Evolutionary conservation across 441 rosid species (phyloP), one percentile per base, ranked within the genome.

Genomic region (Pelargonium fulgidum): DNA sequence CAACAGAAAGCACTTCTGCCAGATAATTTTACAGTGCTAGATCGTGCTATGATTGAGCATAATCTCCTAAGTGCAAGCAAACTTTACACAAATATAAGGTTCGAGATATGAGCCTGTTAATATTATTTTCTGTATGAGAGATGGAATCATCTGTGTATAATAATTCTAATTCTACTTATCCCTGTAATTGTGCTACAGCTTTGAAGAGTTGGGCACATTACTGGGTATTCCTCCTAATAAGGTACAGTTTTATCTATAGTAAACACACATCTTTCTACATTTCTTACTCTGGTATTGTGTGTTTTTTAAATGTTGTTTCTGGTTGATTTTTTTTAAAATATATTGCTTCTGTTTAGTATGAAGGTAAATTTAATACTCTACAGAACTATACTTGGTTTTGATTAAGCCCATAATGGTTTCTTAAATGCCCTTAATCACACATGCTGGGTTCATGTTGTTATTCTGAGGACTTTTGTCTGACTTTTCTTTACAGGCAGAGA

Each of bases 41-140:
- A 90, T 75, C 97, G 98, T 64, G 97, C 99, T 68, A 92, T 92
- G 97, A 92, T 94, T 79, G 98, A 94, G 86, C 99, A 94, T 79
- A 92, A 92, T 78, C 96, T 94, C 75, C 83, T 88, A 62, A 94
- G 99, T 81, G 98, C 98, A 26, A 94, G 98, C 83, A 94, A 94
- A 74, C 96, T 92, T 19, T 94, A 94, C 84, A 92, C 95, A 70
- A 94, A 94, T 74, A 94, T 94, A 80, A 89, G 98, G 98, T 88
- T 69, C 5, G 79, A 52, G 62, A 74, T 62, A 10, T 66, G 52
- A 58, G 67, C 26, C 56, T 74, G 58, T 71, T 50, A 9, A 68
- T 72, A 45, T 61, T 36, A 19, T 22, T 59, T 48, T 48, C 64
- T 10, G 19, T 54, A 54, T 48, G 12, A 56, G 63, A 67, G n/a